Evolutionary conservation across 768 basidiomycete genomes (phyloP).

Genomic region (Macrolepiota fuliginosa): DNA sequence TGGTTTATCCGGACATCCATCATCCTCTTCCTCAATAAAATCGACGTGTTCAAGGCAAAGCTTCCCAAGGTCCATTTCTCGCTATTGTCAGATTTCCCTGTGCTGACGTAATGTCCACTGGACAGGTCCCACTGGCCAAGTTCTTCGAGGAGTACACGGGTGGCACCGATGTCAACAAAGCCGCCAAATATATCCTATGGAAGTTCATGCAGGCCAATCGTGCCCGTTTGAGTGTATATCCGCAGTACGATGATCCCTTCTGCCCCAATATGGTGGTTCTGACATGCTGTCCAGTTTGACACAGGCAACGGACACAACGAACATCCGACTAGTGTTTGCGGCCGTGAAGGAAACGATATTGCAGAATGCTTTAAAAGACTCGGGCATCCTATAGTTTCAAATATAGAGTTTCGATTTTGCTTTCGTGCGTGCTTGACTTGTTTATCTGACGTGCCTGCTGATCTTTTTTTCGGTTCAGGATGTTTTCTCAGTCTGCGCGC

Average conservation of each 20-base stretch:
- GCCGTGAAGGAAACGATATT: constrained; percentile 93
- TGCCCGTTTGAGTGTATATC: constrained; percentile 76
- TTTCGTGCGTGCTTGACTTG: constrained; percentile 1
- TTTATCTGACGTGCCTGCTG: not conserved
- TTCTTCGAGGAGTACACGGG: constrained; percentile 91
- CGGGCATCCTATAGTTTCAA: constrained; percentile 60
- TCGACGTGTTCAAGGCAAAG: constrained; percentile 90
- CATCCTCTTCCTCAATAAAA: constrained; percentile 92
- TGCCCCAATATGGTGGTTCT: constrained; percentile 22
- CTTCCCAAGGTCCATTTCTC: constrained; percentile 48
- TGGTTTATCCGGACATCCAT: constrained; percentile 93
- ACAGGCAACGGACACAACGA: constrained; percentile 86
- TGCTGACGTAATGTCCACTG: not conserved
- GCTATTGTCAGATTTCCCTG: not conserved
- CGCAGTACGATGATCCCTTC: constrained; percentile 41
- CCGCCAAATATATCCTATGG: constrained; percentile 94
- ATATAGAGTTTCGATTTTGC: not conserved
- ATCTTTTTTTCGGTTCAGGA: not conserved
- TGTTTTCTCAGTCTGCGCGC: not conserved
- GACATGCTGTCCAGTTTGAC: constrained; percentile 53
- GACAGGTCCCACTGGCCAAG: constrained; percentile 68
- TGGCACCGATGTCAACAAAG: constrained; percentile 88
- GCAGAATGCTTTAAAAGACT: constrained; percentile 84
- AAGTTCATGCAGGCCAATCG: constrained; percentile 91
- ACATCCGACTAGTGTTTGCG: constrained; percentile 79